Percentiles rank a stretch among this genome's conserved stretches.
Evolutionary conservation across 495 filamentous ascomycete genomes (phyloP).

Genomic region (Pseudomonodictys pantanalensis): DNA sequence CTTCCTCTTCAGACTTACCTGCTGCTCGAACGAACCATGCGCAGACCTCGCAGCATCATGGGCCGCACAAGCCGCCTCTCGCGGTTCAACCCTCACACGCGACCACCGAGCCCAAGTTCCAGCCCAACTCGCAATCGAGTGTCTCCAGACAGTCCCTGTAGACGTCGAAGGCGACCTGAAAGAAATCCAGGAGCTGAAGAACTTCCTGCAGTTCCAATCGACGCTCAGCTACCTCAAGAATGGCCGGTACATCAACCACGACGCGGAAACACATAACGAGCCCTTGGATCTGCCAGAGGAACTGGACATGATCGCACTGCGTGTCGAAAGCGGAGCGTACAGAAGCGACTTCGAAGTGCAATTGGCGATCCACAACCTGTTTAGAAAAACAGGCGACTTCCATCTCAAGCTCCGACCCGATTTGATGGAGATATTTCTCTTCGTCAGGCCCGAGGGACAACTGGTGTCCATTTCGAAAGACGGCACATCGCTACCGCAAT

Average conservation of each 20-base stretch:
- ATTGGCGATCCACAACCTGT: slow-evolving; percentile 43
- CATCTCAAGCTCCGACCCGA: slow-evolving; percentile 46
- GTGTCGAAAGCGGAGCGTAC: slow-evolving; percentile 43
- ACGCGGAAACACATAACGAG: slow-evolving; percentile 43
- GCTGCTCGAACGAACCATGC: no score
- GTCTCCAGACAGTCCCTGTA: slow-evolving; percentile 49
- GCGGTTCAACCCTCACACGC: no score
- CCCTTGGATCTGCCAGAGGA: slow-evolving; percentile 45
- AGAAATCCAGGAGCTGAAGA: slow-evolving; percentile 43
- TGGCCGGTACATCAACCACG: slow-evolving; percentile 40
- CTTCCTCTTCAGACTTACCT: no score
- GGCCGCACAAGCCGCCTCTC: slow-evolving; percentile 35
- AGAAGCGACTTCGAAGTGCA: slow-evolving; percentile 46
- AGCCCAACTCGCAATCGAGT: slow-evolving; percentile 45
- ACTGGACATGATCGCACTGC: slow-evolving; percentile 39
- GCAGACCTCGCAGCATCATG: slow-evolving; percentile 46
- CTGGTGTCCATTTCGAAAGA: slow-evolving; percentile 21
- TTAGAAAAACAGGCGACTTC: slow-evolving; percentile 44
- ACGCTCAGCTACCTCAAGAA: slow-evolving; percentile 43
- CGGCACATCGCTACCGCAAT: slow-evolving; percentile 15
- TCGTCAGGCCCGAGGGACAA: not conserved
- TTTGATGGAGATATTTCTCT: slow-evolving; percentile 1
- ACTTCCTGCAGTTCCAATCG: slow-evolving; percentile 49
- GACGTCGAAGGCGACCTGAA: slow-evolving; percentile 44
- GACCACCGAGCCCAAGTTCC: slow-evolving; percentile 35